Conservation (phyloP, 306 rosid genomes). For the Dalbergia oliveri region DNA sequence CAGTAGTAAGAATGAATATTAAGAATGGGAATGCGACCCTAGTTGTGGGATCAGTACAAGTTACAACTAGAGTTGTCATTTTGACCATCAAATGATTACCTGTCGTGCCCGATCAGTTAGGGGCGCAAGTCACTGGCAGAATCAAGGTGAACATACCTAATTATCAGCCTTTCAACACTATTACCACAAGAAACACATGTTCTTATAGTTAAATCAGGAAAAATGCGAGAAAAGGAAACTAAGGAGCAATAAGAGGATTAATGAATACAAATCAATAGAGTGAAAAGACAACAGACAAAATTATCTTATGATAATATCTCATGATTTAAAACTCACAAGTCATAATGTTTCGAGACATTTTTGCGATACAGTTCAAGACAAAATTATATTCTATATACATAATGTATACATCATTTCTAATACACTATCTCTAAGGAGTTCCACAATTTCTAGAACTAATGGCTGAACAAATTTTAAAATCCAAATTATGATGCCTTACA, state of each 20-base stretch:
- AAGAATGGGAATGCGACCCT: too few relatives aligned
- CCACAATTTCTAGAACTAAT: neutral
- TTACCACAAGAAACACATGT: neutral
- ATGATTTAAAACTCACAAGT: neutral
- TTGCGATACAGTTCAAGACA: neutral
- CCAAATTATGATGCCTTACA: neutral
- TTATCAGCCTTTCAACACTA: neutral
- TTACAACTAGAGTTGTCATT: neutral
- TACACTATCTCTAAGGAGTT: constrained; percentile 19
- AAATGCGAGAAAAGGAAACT: neutral
- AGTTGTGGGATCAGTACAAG: neutral
- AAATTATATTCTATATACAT: constrained; percentile 45
- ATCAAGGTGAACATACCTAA: constrained; percentile 1
- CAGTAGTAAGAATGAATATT: too few relatives aligned
- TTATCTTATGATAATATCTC: neutral
- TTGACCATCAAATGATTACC: neutral
- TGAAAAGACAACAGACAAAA: neutral
- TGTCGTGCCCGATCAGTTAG: neutral
- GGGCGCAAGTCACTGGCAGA: neutral
- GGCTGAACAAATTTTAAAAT: constrained; percentile 36
- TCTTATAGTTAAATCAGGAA: neutral
- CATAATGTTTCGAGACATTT: neutral
- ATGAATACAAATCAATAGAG: neutral
- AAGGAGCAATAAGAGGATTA: neutral
- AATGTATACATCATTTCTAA: constrained; percentile 1